Percentiles rank a stretch among this genome's conserved stretches.
Evolutionary conservation across 2,329 filamentous ascomycete genomes (phyloP).

Genomic region (Xylariaceae sp.): DNA sequence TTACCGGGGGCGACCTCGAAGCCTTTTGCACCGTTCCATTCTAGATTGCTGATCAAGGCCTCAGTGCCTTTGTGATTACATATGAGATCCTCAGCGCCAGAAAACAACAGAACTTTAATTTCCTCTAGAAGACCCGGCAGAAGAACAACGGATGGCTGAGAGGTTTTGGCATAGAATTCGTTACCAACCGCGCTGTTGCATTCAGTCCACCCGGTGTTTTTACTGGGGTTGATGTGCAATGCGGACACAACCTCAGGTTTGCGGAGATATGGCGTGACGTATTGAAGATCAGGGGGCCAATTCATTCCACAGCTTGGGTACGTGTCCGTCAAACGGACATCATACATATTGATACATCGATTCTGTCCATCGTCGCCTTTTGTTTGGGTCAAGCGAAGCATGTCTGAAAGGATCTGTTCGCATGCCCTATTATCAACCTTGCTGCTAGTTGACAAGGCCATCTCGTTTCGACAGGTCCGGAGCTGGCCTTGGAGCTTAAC

Average conservation of each 20-base stretch:
- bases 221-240: constrained; percentile 75
- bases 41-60: constrained; percentile 79
- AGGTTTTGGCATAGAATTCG: constrained; percentile 65
- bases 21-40: constrained; percentile 86
- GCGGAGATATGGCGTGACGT: constrained; percentile 78
- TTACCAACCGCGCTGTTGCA: constrained; percentile 74
- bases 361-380: constrained; percentile 44
- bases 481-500: constrained; percentile 63
- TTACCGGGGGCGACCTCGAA: constrained; percentile 84
- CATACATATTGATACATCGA: constrained; percentile 92
- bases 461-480: constrained; percentile 60
- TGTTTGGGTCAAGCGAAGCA: constrained; percentile 60
- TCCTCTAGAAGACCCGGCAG: constrained; percentile 74
- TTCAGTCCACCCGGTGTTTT: constrained; percentile 84
- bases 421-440: constrained; percentile 65
- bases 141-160: constrained; percentile 65
- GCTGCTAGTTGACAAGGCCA: constrained; percentile 46
- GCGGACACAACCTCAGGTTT: constrained; percentile 72
- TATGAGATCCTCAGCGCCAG: constrained; percentile 87
- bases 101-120: constrained; percentile 80
- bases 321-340: constrained; percentile 75
- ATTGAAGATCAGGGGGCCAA: constrained; percentile 82
- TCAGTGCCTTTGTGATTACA: constrained; percentile 97
- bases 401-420: constrained; percentile 67
- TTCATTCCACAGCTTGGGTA: constrained; percentile 91